A percentile compares a stretch with the other conserved stretches of the same genome.
Evolutionary conservation across 176 grass and related monocot species (phyloP).

Genomic region (Miscanthus lutarioriparius): DNA sequence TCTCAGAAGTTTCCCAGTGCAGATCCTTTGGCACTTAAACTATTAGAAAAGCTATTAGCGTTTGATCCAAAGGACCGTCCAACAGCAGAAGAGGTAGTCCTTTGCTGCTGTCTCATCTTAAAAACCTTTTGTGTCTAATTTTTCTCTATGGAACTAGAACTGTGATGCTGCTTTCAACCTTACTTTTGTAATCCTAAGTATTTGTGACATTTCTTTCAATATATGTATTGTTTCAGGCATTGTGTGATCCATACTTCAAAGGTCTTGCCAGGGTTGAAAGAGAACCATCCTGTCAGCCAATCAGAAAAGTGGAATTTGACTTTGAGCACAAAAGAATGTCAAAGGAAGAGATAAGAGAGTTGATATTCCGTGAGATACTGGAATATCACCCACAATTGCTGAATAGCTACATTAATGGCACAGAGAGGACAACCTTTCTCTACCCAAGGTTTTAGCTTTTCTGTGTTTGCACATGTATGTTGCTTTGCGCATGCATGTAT

Average conservation of each 20-base stretch:
- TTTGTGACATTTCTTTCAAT: conserved; percentile 14
- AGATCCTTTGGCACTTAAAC: conserved; percentile 85
- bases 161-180: not conserved
- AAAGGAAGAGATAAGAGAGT: conserved; percentile 93
- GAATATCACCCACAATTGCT: conserved; percentile 94
- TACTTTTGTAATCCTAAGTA: not conserved
- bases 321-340: conserved; percentile 85
- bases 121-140: not conserved
- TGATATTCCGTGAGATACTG: conserved; percentile 94
- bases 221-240: conserved; percentile 50
- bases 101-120: not conserved
- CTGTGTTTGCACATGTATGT: conserved; percentile 47
- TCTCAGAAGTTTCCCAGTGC: conserved; percentile 85
- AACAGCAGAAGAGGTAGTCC: conserved; percentile 83
- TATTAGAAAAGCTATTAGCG: conserved; percentile 84
- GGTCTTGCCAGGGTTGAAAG: conserved; percentile 76
- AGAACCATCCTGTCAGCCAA: conserved; percentile 90
- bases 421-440: conserved; percentile 83
- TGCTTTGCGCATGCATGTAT: conserved; percentile 42
- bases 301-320: conserved; percentile 90
- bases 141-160: not conserved
- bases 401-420: conserved; percentile 81
- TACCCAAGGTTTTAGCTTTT: conserved; percentile 86
- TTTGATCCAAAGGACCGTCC: conserved; percentile 95
- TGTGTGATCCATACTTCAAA: conserved; percentile 93